Evolutionary conservation across 768 basidiomycete genomes (phyloP).

Genomic region (Termitomyces sp.): DNA sequence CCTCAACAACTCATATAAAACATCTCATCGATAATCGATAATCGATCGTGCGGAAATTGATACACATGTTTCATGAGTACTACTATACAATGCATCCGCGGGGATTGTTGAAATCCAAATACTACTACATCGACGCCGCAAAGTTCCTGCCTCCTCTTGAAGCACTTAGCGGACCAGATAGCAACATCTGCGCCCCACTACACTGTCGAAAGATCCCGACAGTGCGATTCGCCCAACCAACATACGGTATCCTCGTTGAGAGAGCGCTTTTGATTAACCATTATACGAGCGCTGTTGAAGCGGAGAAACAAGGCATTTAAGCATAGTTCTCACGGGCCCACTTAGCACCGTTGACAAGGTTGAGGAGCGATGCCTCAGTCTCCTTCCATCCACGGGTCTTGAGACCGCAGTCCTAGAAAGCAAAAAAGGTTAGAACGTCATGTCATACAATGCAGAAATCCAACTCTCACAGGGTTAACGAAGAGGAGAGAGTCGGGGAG

Average conservation of each 20-base stretch:
- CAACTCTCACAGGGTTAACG: conserved; percentile 74
- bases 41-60: not conserved
- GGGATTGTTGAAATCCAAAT: conserved; percentile 85
- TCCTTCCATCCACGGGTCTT: conserved; percentile 99
- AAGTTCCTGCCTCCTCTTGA: conserved; percentile 36
- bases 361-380: conserved; percentile 85
- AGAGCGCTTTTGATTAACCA: conserved; percentile 51
- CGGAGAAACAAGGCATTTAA: conserved; percentile 57
- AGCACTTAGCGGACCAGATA: conserved; percentile 37
- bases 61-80: not conserved
- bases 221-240: conserved; percentile 40
- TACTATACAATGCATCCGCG: conserved; percentile 24
- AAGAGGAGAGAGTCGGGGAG: conserved; percentile 81
- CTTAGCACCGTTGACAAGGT: conserved; percentile 88
- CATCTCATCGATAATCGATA: not conserved
- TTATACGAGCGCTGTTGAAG: conserved; percentile 88
- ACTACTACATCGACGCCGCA: conserved; percentile 44
- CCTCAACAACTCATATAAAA: not conserved
- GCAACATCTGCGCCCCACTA: conserved; percentile 33
- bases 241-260: conserved; percentile 39
- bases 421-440: conserved; percentile 10
- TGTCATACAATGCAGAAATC: not conserved
- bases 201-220: conserved; percentile 25
- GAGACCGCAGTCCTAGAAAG: conserved; percentile 81
- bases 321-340: conserved; percentile 87